These are phyloP conservation scores for Lasiosphaeria hispida DNA, from an alignment of 495 filamentous ascomycete genomes.

Conservation along the genomic window DNA sequence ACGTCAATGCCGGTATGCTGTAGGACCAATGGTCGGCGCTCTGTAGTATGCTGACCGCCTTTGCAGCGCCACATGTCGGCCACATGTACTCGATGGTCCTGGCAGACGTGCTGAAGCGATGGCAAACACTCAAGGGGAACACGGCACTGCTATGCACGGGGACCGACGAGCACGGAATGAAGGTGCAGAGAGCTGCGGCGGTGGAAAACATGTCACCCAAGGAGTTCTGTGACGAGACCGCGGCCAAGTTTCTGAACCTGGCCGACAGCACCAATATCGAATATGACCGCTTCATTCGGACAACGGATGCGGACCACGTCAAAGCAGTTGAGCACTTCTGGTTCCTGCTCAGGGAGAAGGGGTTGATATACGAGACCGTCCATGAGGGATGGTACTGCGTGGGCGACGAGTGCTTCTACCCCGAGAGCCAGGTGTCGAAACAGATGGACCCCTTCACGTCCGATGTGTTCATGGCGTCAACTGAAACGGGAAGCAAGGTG, in stretches of 20 bases:
- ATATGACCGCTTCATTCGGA: conserved; percentile 86
- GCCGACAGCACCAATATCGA: conserved; percentile 65
- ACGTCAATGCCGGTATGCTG: conserved; percentile 86
- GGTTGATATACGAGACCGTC: conserved; percentile 78
- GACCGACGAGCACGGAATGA: conserved; percentile 98
- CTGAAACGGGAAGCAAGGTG: conserved; percentile 86
- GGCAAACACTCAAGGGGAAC: conserved; percentile 71
- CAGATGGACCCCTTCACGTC: conserved; percentile 77
- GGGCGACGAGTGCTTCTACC: conserved; percentile 94
- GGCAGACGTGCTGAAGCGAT: conserved; percentile 87
- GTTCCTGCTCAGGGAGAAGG: conserved; percentile 69
- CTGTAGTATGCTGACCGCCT: conserved; percentile 18
- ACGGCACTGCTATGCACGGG: conserved; percentile 79
- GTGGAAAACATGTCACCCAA: conserved; percentile 53
- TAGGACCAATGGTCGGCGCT: neutral
- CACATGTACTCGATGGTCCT: conserved; percentile 93
- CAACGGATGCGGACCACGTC: conserved; percentile 76
- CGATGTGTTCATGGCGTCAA: conserved; percentile 73
- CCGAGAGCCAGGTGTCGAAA: conserved; percentile 67
- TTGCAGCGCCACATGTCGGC: conserved; percentile 83
- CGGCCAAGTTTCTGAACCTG: conserved; percentile 65
- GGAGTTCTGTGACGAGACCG: conserved; percentile 58
- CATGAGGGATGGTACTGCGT: conserved; percentile 97
- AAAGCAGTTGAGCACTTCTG: conserved; percentile 91
- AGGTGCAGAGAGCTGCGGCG: conserved; percentile 84